phyloP scores from a whole-genome alignment of 192 early-diverging fungal genomes.

The Diversispora epigaea region DNA sequence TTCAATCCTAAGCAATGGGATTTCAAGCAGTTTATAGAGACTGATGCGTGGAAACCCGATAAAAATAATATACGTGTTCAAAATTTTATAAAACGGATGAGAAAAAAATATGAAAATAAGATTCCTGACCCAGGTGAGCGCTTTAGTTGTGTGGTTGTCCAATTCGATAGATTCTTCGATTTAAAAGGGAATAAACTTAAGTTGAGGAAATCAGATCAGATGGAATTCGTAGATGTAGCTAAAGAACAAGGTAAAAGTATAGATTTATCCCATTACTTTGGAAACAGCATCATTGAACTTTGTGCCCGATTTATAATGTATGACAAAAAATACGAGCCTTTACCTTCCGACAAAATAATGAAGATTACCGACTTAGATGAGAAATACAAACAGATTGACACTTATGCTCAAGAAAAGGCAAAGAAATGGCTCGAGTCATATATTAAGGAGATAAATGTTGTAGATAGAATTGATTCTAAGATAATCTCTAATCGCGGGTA shows the following conservation, averaged over 20 bases:
- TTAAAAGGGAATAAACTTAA: too few relatives aligned
- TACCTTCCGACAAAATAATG: background rate
- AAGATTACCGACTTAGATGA: constrained; percentile 4
- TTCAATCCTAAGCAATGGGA: background rate
- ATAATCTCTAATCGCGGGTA: too few relatives aligned
- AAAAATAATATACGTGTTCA: too few relatives aligned
- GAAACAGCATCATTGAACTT: background rate
- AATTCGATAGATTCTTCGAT: too few relatives aligned
- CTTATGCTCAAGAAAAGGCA: background rate
- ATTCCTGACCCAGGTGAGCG: background rate
- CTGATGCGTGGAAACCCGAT: too few relatives aligned
- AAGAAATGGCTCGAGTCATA: constrained; percentile 15
- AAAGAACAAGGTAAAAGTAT: too few relatives aligned
- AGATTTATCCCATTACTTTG: constrained; percentile 8
- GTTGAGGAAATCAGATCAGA: background rate
- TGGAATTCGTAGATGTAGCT: constrained; percentile 1
- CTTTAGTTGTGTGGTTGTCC: constrained; percentile 10
- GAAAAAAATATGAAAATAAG: too few relatives aligned
- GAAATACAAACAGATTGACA: constrained; percentile 20
- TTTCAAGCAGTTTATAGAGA: constrained; percentile 4
- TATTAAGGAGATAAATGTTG: background rate
- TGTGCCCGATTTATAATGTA: constrained; percentile 1
- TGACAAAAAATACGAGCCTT: background rate
- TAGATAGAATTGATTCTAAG: too few relatives aligned
- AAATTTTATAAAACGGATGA: too few relatives aligned